A percentile compares a stretch with the other conserved stretches of the same genome.
These are phyloP conservation scores for Talaromyces sp. DNA, from an alignment of 2,329 filamentous ascomycete genomes.

Conservation along the genomic window DNA sequence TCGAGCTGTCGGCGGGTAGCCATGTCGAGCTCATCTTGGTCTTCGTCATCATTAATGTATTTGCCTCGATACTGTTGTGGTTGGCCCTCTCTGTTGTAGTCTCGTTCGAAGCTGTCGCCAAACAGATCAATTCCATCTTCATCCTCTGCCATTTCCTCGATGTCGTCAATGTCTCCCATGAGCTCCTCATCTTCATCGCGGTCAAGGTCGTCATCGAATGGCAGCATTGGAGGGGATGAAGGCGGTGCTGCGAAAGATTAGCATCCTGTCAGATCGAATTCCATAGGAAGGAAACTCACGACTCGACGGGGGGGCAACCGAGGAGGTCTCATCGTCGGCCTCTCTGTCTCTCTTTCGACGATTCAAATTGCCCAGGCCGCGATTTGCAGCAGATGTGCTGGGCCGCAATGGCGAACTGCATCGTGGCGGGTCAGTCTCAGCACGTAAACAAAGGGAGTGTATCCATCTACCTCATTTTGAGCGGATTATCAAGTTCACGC, in stretches of 20 bases:
- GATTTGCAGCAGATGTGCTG: constrained; percentile 77
- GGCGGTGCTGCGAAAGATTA: constrained; percentile 33
- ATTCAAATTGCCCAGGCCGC: constrained; percentile 52
- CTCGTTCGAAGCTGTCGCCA: constrained; percentile 60
- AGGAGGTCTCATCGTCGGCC: constrained; percentile 57
- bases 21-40: constrained; percentile 57
- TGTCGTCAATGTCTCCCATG: constrained; percentile 59
- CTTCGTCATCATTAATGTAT: constrained; percentile 59
- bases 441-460: background rate
- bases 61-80: constrained; percentile 50
- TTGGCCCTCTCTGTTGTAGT: constrained; percentile 43
- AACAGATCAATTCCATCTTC: constrained; percentile 66
- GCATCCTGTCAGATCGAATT: constrained; percentile 9
- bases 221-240: constrained; percentile 57
- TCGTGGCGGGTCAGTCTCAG: background rate
- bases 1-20: constrained; percentile 56
- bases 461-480: constrained; percentile 10
- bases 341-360: constrained; percentile 61
- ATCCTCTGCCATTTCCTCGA: constrained; percentile 64
- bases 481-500: background rate
- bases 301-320: constrained; percentile 56
- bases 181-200: constrained; percentile 52
- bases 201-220: constrained; percentile 43
- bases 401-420: constrained; percentile 73
- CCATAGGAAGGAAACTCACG: constrained; percentile 41